Evolutionary conservation across 1,284 basidiomycete species (phyloP), one percentile per base, ranked within the genome.

Genomic region (Cystobasidium slooffiae): DNA sequence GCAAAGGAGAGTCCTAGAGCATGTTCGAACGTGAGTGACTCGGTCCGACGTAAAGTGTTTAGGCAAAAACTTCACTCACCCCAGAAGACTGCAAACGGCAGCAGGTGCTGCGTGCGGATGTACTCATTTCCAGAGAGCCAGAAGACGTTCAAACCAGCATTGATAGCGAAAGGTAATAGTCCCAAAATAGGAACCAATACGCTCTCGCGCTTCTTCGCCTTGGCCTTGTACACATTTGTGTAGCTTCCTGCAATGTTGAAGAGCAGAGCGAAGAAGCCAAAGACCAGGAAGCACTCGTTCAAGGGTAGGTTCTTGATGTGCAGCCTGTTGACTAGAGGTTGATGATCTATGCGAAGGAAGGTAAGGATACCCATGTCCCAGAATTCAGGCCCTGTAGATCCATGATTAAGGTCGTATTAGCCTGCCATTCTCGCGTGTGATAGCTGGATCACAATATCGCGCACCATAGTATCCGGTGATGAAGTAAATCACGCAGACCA

Each of bases 61-160:
- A 89, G 77, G 93, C 93, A 79, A 90, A 89, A 63, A 93, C 83
- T 24, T 93, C 16, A 10, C 70, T 3, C 44, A 73, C 70, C 96
- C 94, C 94, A 98, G 56, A 90, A 90, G 77, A 88, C 89, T 20
- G 95, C 82, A 85, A 96, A 96, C 0, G 94, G 93, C 6, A 98
- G 83, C 80, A 97, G 89, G 22, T 90, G 85, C 1, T 88, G 84
- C 61, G 84, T 84, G 75, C 84, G 82, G 3, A 87, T 82, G 67
- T 85, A 68, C 5, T 91, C 88, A 53, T 88, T 87, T 41, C 88
- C 86, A 14, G 80, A 78, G 24, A 97, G 86, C 95, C 94, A 98
- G 37, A 87, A 82, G 51, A 93, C 81, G 79, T 97, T 90, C 69
- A 93, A 85, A 20, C 81, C 80, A 0, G 88, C 87, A 51, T 92